Percentiles rank a stretch among this genome's conserved stretches.
These are phyloP conservation scores for Phaeolepiota aurea DNA, from an alignment of 768 basidiomycete species.

Conservation along the genomic window DNA sequence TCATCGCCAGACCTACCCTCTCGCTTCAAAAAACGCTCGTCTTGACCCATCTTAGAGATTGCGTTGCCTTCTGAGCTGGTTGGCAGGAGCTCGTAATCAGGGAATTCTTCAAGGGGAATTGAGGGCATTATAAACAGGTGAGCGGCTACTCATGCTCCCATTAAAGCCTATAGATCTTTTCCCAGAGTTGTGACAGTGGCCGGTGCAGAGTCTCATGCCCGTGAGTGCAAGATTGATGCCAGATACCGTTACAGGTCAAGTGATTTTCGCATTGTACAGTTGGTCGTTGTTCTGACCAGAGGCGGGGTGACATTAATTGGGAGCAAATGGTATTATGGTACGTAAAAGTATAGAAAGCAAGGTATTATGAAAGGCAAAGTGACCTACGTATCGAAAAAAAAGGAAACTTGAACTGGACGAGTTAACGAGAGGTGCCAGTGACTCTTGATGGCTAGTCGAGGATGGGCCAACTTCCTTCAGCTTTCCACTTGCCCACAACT, in stretches of 20 bases:
- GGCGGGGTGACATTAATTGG: no score
- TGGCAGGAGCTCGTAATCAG: constrained; percentile 19
- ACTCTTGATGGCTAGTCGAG: no score
- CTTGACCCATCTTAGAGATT: constrained; percentile 14
- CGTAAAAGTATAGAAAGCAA: no score
- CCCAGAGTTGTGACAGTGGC: neutral
- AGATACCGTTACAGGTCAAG: constrained; percentile 61
- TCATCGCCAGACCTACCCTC: constrained; percentile 30
- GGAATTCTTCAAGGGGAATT: constrained; percentile 6
- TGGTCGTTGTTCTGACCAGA: no score
- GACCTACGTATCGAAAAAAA: no score
- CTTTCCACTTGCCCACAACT: constrained; percentile 75
- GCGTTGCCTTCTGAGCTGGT: constrained; percentile 6
- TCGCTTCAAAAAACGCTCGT: constrained; percentile 20
- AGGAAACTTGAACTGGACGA: no score
- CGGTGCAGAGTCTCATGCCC: constrained; percentile 3
- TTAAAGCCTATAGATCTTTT: neutral
- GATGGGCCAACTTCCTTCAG: constrained; percentile 54
- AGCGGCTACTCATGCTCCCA: neutral
- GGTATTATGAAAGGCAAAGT: no score
- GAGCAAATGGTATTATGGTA: no score
- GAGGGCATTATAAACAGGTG: constrained; percentile 6
- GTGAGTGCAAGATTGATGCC: constrained; percentile 10
- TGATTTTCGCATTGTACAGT: no score
- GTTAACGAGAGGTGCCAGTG: no score